Base-by-base conservation (phyloP, 108 stramenopile genomes). In the Cyclotella distinguenda region DNA sequence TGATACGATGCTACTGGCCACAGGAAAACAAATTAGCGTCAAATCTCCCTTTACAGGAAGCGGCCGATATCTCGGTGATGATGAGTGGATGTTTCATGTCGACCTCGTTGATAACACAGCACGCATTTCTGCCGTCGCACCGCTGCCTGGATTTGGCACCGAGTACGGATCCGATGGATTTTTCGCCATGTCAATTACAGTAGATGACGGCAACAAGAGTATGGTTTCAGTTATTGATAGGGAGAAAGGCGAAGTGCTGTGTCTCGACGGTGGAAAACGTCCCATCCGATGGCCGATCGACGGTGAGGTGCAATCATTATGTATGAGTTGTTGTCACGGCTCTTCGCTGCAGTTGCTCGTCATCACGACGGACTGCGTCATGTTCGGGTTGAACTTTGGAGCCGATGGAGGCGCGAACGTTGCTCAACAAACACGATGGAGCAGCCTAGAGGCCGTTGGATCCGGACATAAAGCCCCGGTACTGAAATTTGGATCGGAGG, bases 11-110 rank as follows among this genome's bases (percentile, higher is more conserved):
- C 77, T 91, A 25, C 49, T 82, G 22, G 32, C 66, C 34, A 82
- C 82, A 21, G 69, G 35, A 15, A 44, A 26, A 35, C 69, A 78
- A 23, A 80, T 91, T 11, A 33, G 70, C 6, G 44, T 85, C 27
- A 82, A 78, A 44, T 83, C 85, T 30, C 85, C 86, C 15, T 88
- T 83, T 70, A 76, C 79, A 21, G 60, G 72, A 1, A 42, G 35
- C 18, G 58, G 18, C 16, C 79, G 77, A 60, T 76, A 70, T 35
- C 66, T 86, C 43, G 82, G 82, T 59, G 34, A 69, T 46, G 72
- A 61, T 48, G 60, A 59, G 43, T 77, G 76, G 76, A 64, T 48
- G 7, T 57, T 68, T 22, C 26, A 60, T 56, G 51, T 43, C 22
- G 42, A 25, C 16, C 23, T 23, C 16, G 35, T 69, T 25, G 76